Evolutionary conservation across 2,329 filamentous ascomycete genomes (phyloP), one percentile per base, ranked within the genome.

Genomic region (Xylariales sp.): DNA sequence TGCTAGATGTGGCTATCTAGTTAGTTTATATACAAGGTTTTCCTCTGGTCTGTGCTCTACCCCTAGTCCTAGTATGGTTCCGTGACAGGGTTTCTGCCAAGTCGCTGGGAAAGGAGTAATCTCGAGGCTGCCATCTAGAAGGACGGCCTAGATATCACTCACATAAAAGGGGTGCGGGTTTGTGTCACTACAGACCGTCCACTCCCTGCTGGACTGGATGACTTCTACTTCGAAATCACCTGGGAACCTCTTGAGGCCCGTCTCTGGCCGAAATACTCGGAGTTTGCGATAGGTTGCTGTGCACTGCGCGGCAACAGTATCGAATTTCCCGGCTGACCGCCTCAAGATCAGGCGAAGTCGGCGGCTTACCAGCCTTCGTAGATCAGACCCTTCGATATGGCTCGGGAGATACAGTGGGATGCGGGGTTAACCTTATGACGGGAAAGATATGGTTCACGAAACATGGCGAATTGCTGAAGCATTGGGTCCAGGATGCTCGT

Each of bases 201-300:
- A n/a, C 45, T 59, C 14, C 56, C 56, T 8, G 45, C 43, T 30
- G 55, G 55, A 4, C 16, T 58, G 12, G 55, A 58, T 58, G 43
- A 58, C 23, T 58, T 58, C n/a, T 58, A 58, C 43, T 58, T 58
- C 55, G 55, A 58, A 36, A 46, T 58, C 16, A 58, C 55, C 28
- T 16, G 3, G 16, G 43, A 58, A 34, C 23, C 16, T n/a, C 14
- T 46, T 18, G 28, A 48, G 16, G 23, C 55, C 18, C 41, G 30
- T 6, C 28, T 10, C 30, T 34, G 7, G 16, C 5, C 14, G 18
- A 34, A 58, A 6, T 48, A 58, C n/a, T n/a, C 41, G 3, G n/a
- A 12, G 14, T 23, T 58, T 16, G 55, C 55, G 8, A 48, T 55
- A 23, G 52, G 52, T 6, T 55, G 41, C 52, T 55, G 52, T 36